Evolutionary conservation across 2,329 filamentous ascomycete genomes (phyloP), one percentile per base, ranked within the genome.

Genomic region (Colletotrichum phormii): DNA sequence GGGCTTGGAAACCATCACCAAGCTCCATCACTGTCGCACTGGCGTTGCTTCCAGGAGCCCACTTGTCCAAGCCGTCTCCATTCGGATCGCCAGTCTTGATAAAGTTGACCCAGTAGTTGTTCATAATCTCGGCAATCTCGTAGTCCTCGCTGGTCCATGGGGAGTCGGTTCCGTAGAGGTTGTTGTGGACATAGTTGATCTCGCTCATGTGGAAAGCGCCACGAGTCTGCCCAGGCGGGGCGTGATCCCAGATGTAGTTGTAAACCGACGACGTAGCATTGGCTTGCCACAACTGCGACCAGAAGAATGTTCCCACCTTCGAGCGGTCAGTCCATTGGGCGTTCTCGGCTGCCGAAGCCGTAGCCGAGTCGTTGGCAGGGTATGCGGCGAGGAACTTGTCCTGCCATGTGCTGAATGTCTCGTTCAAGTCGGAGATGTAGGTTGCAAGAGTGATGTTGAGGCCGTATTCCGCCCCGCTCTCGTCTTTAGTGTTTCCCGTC

Each of bases 191-290:
- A 64, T 84, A 84, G 72, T 79, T 80, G 67, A 84, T 81, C 77
- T 84, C 82, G 1, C 80, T 80, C 75, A 79, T 76, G 67, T 83
- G 81, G 74, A 78, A 81, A 7, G 82, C 82, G 8, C 82, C 82
- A 66, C 76, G 74, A 59, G 61, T 42, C 67, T 83, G 81, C 7
- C 80, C 51, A 31, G 55, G 29, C 5, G 55, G 26, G 18, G 55
- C 55, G 55, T 58, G 55, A 33, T 58, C 55, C 55, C 55, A 33
- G 13, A 58, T 58, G 7, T 33, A 58, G 18, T 58, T 58, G 18
- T 58, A 58, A 0, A 33, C 29, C n/a, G 55, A n/a, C 4, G 55
- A 58, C n/a, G 54, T 46, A 35, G 58, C 35, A n/a, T 61, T 42
- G 6, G 11, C 58, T 12, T 33, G 9, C 58, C 35, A 61, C 29